Conservation (phyloP, 768 basidiomycete species). For the Tricholoma sp. region DNA sequence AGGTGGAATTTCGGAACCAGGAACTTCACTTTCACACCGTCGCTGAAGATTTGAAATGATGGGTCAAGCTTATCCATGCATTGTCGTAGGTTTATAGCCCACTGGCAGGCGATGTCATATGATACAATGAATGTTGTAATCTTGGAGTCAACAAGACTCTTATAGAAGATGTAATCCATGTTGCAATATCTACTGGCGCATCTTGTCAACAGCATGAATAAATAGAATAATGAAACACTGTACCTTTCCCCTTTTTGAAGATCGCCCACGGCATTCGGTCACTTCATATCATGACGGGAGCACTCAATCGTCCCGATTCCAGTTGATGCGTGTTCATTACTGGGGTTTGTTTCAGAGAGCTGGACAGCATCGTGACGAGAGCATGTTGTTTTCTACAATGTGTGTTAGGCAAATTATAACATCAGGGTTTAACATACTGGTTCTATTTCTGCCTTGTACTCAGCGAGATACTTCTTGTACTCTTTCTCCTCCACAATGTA, state of each 20-base stretch:
- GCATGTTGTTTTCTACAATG: slow-evolving; percentile 23
- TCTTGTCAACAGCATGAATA: too few species aligned
- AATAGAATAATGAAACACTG: not conserved
- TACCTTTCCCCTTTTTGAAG: slow-evolving; percentile 30
- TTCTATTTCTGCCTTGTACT: too few species aligned
- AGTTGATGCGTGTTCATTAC: slow-evolving; percentile 18
- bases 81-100: slow-evolving; percentile 5
- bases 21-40: not conserved
- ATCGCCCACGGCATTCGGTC: slow-evolving; percentile 21
- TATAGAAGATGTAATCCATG: slow-evolving; percentile 18
- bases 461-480: slow-evolving; percentile 22
- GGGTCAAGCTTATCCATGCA: not conserved
- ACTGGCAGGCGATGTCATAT: slow-evolving; percentile 20
- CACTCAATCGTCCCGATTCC: slow-evolving; percentile 26
- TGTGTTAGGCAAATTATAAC: not conserved
- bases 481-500: slow-evolving; percentile 9
- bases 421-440: slow-evolving; percentile 7
- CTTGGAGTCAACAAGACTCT: slow-evolving; percentile 4
- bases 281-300: slow-evolving; percentile 24
- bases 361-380: slow-evolving; percentile 24
- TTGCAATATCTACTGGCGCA: slow-evolving; percentile 31
- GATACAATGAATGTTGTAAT: slow-evolving; percentile 8
- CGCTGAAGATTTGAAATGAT: not conserved
- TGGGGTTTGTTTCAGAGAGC: slow-evolving; percentile 11
- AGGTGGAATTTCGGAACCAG: slow-evolving; percentile 1